Base-by-base conservation (phyloP, 192 early-diverging fungal species). In the Spinellus fusiger region DNA sequence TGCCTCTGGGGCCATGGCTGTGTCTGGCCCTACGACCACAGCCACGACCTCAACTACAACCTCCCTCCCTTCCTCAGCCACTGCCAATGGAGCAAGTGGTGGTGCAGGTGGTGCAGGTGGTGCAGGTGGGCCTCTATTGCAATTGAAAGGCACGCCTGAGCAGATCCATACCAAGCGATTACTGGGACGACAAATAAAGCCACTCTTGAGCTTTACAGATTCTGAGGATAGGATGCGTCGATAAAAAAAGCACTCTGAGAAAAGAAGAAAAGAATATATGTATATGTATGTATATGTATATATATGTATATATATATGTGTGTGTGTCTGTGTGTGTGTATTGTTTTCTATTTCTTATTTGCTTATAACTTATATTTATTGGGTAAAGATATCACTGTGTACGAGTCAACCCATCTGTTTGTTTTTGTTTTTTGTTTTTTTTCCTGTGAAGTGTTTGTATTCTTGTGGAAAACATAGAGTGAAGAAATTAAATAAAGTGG, bases 131-230 rank as follows among this genome's bases (percentile, higher is more conserved):
- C 40, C 58, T 29, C 26, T 67, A 20, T 23, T 67, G 13, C 18
- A 29, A 10, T 25, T 67, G 27, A 51, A 67, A 34, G 57, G 57
- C 23, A 67, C 65, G 3, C 65, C 57, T 8, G 65, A 67, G 38
- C 52, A 37, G 5, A 53, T 54, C 10, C 65, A 67, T 54, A 60
- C 65, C 35, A 52, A 50, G 35, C 48, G 50, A 6, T 47, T 67
- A 29, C 40, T 59, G 16, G 50, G 57, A 33, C 28, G 65, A n/a
- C 65, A 67, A 31, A 47, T 67, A 16, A 67, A 67, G 35, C 65
- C 65, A 4, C 52, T 67, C 20, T 27, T 67, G 20, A 57, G 60
- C 15, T 67, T 67, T 60, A 58, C 56, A 52, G 47, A 46, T 0
- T 46, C 40, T 59, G 57, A 59, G 13, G 40, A 48, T 32, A 27